A percentile compares a stretch with the other conserved stretches of the same genome.
Evolutionary conservation across 495 filamentous ascomycete species (phyloP).

Genomic region (Podospora anserina): DNA sequence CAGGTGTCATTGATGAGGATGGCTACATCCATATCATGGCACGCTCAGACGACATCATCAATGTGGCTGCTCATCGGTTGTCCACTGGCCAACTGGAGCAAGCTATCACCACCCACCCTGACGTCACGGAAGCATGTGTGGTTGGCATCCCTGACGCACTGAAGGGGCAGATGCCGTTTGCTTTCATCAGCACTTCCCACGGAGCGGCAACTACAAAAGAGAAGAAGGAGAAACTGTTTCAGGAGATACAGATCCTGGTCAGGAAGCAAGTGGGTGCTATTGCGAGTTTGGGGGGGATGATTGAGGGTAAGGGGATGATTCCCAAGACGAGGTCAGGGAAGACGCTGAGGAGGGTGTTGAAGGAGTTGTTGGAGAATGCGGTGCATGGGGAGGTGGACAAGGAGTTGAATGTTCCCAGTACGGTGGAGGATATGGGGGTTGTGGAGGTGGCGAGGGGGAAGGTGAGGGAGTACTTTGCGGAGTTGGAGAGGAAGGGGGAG

Average conservation of each 20-base stretch:
- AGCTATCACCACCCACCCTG: constrained; percentile 75
- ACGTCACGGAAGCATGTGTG: constrained; percentile 76
- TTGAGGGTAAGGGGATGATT: constrained; percentile 83
- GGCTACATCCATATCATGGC: constrained; percentile 87
- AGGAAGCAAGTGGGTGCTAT: constrained; percentile 86
- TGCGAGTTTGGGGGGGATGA: constrained; percentile 77
- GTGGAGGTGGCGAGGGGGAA: constrained; percentile 48
- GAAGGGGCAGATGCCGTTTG: constrained; percentile 89
- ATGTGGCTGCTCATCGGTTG: constrained; percentile 90
- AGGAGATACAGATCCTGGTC: constrained; percentile 62
- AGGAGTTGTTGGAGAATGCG: constrained; percentile 73
- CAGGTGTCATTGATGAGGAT: constrained; percentile 76
- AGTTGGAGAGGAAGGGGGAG: constrained; percentile 35
- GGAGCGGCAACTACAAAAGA: constrained; percentile 24
- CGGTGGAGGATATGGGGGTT: constrained; percentile 52
- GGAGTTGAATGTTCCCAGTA: constrained; percentile 50
- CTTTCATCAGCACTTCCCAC: constrained; percentile 64
- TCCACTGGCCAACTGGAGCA: constrained; percentile 88
- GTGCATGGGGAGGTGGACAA: constrained; percentile 50
- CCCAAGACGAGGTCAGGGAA: constrained; percentile 88
- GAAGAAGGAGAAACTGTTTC: constrained; percentile 44
- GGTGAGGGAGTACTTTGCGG: constrained; percentile 50
- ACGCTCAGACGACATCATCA: constrained; percentile 83
- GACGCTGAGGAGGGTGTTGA: constrained; percentile 74
- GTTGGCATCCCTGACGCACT: constrained; percentile 79